These are phyloP conservation scores for Metschnikowia kunwiensis DNA, from an alignment of 805 yeast genomes.

Conservation along the genomic window DNA sequence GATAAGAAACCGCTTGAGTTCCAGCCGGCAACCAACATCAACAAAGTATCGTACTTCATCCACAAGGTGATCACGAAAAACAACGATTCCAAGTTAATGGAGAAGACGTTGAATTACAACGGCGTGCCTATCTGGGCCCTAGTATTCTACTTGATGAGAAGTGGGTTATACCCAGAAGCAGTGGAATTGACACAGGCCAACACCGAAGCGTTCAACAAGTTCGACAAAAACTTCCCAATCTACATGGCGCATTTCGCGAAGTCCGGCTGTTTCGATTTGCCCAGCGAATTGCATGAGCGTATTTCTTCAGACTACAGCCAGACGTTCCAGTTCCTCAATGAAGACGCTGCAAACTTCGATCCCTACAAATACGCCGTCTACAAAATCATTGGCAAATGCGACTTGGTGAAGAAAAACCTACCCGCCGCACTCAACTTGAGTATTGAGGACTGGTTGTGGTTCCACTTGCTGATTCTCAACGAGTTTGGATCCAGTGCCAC, in stretches of 20 bases:
- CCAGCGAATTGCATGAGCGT: slow-evolving; percentile 65
- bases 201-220: slow-evolving; percentile 71
- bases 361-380: slow-evolving; percentile 89
- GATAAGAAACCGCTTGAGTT: slow-evolving; percentile 27
- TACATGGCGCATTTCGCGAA: slow-evolving; percentile 65
- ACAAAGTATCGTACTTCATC: slow-evolving; percentile 64
- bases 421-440: slow-evolving; percentile 69
- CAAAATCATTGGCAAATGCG: slow-evolving; percentile 90
- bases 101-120: slow-evolving; percentile 52
- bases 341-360: slow-evolving; percentile 56
- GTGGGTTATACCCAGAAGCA: slow-evolving; percentile 81
- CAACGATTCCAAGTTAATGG: slow-evolving; percentile 23
- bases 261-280: slow-evolving; percentile 54
- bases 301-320: slow-evolving; percentile 80
- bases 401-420: slow-evolving; percentile 60
- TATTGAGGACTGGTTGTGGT: slow-evolving; percentile 97
- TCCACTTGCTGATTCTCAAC: slow-evolving; percentile 73
- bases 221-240: slow-evolving; percentile 79
- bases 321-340: slow-evolving; percentile 62
- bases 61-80: slow-evolving; percentile 35
- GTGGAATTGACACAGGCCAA: slow-evolving; percentile 61
- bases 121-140: slow-evolving; percentile 94
- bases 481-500: slow-evolving; percentile 38
- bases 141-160: slow-evolving; percentile 76
- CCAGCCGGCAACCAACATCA: slow-evolving; percentile 63